Conservation (phyloP, 495 filamentous ascomycete genomes). For the Aspergillus cavernicola region DNA sequence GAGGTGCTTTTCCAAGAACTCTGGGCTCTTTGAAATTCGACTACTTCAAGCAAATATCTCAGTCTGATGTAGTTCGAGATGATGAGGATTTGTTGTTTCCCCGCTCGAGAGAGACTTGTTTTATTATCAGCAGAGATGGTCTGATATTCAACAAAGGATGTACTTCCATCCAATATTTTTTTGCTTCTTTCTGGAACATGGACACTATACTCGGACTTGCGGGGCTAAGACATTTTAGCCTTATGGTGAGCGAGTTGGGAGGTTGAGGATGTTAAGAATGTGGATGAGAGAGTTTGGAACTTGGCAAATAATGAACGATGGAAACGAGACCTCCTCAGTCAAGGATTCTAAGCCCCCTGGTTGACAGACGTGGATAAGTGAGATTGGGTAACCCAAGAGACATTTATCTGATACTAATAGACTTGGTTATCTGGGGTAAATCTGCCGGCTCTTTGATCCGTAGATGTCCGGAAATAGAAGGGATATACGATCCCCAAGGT, state of each 20-base stretch:
- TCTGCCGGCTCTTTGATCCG: neutral
- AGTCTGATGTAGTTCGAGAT: too few species aligned
- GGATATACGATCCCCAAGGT: neutral
- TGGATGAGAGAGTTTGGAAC: constrained; percentile 6
- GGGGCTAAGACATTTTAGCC: constrained; percentile 1
- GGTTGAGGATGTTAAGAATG: neutral
- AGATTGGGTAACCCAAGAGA: constrained; percentile 1
- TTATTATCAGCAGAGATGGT: too few species aligned
- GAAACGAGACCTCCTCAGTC: constrained; percentile 3
- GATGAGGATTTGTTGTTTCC: too few species aligned
- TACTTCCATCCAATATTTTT: neutral
- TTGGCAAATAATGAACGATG: constrained; percentile 1
- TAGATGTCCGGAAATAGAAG: neutral
- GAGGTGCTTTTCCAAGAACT: neutral
- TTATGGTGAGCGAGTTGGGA: neutral
- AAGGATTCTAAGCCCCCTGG: neutral
- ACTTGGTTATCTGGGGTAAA: neutral
- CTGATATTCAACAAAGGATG: neutral
- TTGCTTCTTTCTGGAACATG: neutral
- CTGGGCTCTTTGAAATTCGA: neutral
- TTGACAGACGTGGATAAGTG: constrained; percentile 2
- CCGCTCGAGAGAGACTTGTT: neutral
- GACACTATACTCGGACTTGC: neutral
- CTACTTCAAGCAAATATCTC: too few species aligned
- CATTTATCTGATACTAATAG: neutral